These are phyloP conservation scores for Macrophomina tecta DNA, from an alignment of 2,329 filamentous ascomycete species.

Conservation along the genomic window DNA sequence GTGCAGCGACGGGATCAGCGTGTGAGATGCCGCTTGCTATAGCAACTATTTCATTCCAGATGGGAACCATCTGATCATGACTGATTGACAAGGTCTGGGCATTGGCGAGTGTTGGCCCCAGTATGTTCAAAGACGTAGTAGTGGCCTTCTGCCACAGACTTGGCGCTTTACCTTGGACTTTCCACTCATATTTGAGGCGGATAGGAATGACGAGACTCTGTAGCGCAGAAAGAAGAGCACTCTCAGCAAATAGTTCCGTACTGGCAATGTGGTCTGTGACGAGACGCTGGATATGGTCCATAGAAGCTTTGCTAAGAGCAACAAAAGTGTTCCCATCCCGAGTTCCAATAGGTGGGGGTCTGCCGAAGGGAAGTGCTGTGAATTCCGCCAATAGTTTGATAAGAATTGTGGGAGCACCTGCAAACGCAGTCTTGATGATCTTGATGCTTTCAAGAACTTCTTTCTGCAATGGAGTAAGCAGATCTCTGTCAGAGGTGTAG, in stretches of 20 bases:
- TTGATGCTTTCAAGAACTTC: constrained; percentile 72
- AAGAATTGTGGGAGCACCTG: constrained; percentile 70
- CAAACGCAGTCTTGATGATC: constrained; percentile 69
- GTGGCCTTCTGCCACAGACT: constrained; percentile 84
- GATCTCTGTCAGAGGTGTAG: constrained; percentile 76
- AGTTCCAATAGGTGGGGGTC: constrained; percentile 16
- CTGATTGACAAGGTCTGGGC: constrained; percentile 34
- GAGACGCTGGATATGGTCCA: constrained; percentile 70
- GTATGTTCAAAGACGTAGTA: constrained; percentile 69
- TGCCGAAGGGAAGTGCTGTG: constrained; percentile 69
- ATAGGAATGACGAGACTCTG: constrained; percentile 73
- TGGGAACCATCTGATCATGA: constrained; percentile 50
- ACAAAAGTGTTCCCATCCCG: constrained; percentile 76
- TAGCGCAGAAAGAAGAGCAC: constrained; percentile 69
- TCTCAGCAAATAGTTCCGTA: constrained; percentile 71
- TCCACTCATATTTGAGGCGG: constrained; percentile 79
- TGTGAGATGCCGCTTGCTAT: constrained; percentile 47
- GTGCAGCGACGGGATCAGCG: constrained; percentile 48
- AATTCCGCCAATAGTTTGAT: constrained; percentile 74
- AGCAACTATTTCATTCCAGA: constrained; percentile 66
- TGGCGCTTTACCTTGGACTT: constrained; percentile 70
- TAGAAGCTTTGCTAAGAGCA: constrained; percentile 83
- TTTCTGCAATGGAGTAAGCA: constrained; percentile 73
- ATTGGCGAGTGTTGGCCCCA: constrained; percentile 68
- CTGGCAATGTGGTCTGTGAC: constrained; percentile 66